Base-by-base conservation (phyloP, 164 flowering plant genomes). In the Platanus orientalis region DNA sequence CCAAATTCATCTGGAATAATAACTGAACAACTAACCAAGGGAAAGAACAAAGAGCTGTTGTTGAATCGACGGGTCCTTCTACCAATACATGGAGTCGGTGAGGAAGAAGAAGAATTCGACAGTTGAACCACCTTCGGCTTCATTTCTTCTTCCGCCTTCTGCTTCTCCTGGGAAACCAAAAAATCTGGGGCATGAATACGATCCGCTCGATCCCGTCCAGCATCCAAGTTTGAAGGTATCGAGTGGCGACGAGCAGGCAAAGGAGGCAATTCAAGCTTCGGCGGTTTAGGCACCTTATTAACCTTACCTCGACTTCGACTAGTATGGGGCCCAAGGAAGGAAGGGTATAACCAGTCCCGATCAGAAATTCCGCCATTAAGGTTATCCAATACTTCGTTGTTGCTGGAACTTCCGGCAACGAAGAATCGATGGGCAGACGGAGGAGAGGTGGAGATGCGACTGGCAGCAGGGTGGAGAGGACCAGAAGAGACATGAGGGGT, bases 291-390 rank as follows among this genome's bases (percentile, higher is more conserved):
- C 6, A 62, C 63, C 53, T 79, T n/a, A n/a, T n/a, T 81, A 29
- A 73, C 58, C 13, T 55, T 66, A 32, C 64, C 72, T 42, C 78
- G 69, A 25, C 58, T 75, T 26, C 86, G 70, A 9, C 77, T 64
- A 32, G 77, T 57, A 55, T 86, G 79, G 0, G 88, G 85, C 10
- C 89, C 90, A 58, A 88, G 81, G 47, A 83, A 84, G 1, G 91
- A 81, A 0, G 91, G 95, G 48, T 64, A 88, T 24, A 80, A 57
- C 81, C 86, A 88, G 57, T 88, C 91, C 34, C 96, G 81, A 67
- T 80, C 81, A n/a, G 72, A 71, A 53, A 75, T 59, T 55, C 47
- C 64, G 1, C 30, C 54, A 2, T 57, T 34, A 21, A 23, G n/a
- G 58, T 9, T 27, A 44, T 34, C 34, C 30, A 54, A 63, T 13